Evolutionary conservation across 768 basidiomycete species (phyloP).

Genomic region (Atractiella rhizophila): DNA sequence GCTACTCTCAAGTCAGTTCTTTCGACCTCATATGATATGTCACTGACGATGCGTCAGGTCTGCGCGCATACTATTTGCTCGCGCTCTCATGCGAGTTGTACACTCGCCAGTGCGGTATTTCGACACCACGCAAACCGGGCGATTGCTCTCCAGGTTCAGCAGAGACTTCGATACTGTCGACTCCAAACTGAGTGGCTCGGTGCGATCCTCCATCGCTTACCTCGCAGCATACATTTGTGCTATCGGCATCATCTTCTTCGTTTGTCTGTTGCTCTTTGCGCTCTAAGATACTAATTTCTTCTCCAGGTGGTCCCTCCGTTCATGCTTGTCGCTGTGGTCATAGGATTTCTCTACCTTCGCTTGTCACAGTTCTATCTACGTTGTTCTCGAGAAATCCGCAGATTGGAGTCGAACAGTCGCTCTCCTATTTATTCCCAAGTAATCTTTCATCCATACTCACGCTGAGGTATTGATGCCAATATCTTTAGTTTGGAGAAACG

Average conservation of each 20-base stretch:
- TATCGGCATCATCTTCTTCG: slow-evolving; percentile 13
- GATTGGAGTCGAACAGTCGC: too few relatives aligned
- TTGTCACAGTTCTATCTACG: slow-evolving; percentile 38
- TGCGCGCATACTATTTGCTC: too few relatives aligned
- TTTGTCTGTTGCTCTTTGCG: too few relatives aligned
- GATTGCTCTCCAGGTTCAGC: slow-evolving; percentile 12
- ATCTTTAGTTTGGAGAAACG: too few relatives aligned
- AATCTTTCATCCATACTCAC: too few relatives aligned
- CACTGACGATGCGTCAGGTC: too few relatives aligned
- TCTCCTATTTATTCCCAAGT: too few relatives aligned
- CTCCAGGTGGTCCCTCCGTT: slow-evolving; percentile 2
- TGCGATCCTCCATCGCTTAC: neutral
- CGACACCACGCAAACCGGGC: slow-evolving; percentile 14
- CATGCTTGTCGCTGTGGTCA: slow-evolving; percentile 31
- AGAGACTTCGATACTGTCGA: slow-evolving; percentile 16
- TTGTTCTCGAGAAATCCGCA: slow-evolving; percentile 40
- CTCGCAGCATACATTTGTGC: too few relatives aligned
- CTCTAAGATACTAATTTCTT: too few relatives aligned
- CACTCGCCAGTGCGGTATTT: slow-evolving; percentile 16
- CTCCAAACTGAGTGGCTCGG: slow-evolving; percentile 12
- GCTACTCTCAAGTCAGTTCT: too few relatives aligned
- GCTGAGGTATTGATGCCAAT: too few relatives aligned
- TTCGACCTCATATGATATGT: too few relatives aligned
- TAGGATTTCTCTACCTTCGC: slow-evolving; percentile 43
- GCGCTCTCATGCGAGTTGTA: slow-evolving; percentile 14